These are phyloP conservation scores for Sideroxylon spinosum DNA, from an alignment of 179 eudicot species.

Conservation along the genomic window DNA sequence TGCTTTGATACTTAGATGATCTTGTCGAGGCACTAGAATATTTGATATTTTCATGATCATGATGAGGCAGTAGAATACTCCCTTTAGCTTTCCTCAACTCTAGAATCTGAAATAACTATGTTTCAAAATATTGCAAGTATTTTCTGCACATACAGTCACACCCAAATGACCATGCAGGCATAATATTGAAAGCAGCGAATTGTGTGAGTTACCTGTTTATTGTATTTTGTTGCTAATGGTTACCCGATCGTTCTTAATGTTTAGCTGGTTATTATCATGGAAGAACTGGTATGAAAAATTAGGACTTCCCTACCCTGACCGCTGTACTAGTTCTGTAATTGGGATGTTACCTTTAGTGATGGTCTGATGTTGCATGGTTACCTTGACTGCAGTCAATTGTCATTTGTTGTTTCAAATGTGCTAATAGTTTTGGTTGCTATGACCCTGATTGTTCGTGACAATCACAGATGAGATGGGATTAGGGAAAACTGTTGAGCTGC, in stretches of 20 bases:
- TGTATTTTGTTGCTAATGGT: neutral
- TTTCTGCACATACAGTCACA: neutral
- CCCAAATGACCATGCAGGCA: neutral
- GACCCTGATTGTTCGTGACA: slow-evolving; percentile 16
- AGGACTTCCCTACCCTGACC: neutral
- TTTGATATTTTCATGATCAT: too few species aligned
- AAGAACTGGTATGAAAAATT: neutral
- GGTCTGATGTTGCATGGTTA: slow-evolving; percentile 2
- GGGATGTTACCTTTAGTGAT: neutral
- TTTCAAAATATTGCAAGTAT: neutral
- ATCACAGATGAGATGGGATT: slow-evolving; percentile 95
- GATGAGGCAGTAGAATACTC: too few species aligned
- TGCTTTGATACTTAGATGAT: too few species aligned
- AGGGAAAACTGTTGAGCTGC: slow-evolving; percentile 96
- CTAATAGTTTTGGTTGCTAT: slow-evolving; percentile 3
- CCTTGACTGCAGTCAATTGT: neutral
- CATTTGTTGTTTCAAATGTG: slow-evolving; percentile 1
- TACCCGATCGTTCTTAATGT: neutral
- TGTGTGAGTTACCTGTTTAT: neutral
- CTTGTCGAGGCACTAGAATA: too few species aligned
- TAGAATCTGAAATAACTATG: neutral
- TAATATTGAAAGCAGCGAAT: neutral
- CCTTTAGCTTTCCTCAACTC: too few species aligned
- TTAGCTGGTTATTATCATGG: slow-evolving; percentile 1
- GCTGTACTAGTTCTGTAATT: neutral